Percentiles rank a stretch among this genome's conserved stretches.
phyloP scores from a whole-genome alignment of 495 filamentous ascomycete species.

The Penicillium nucicola region DNA sequence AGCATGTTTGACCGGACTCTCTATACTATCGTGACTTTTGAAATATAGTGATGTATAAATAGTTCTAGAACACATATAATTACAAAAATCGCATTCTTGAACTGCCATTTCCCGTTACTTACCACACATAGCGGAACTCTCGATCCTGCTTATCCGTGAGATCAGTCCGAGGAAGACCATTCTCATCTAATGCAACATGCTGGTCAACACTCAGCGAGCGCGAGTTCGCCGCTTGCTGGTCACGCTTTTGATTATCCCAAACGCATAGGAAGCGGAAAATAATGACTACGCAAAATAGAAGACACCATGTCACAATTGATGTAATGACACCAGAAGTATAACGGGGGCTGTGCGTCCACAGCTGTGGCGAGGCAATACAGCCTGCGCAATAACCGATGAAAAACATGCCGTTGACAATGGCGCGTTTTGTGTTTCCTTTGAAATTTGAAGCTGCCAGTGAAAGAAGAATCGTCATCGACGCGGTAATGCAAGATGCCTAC shows the following conservation, averaged over 20 bases:
- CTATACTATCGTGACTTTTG: too few relatives aligned
- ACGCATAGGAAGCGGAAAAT: constrained; percentile 24
- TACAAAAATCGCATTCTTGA: neutral
- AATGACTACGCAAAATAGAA: constrained; percentile 17
- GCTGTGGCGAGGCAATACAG: constrained; percentile 29
- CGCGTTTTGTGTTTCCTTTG: constrained; percentile 63
- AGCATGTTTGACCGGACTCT: too few relatives aligned
- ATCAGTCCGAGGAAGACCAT: constrained; percentile 16
- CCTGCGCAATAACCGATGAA: constrained; percentile 38
- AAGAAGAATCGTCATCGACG: constrained; percentile 51
- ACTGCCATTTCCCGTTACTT: neutral
- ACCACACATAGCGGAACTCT: constrained; percentile 18
- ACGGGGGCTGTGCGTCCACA: constrained; percentile 27
- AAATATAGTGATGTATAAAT: too few relatives aligned
- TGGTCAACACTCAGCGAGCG: neutral
- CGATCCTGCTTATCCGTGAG: constrained; percentile 22
- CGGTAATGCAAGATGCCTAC: constrained; percentile 33
- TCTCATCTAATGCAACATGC: constrained; percentile 11
- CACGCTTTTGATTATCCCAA: constrained; percentile 17
- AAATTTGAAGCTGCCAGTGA: constrained; percentile 54
- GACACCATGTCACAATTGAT: constrained; percentile 29
- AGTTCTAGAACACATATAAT: too few relatives aligned
- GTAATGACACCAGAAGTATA: constrained; percentile 26
- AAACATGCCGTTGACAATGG: constrained; percentile 38
- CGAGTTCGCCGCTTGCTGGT: neutral